Percentiles rank a stretch among this genome's conserved stretches.
phyloP scores from a whole-genome alignment of 116 monocot genomes.

The Thalassia testudinum region DNA sequence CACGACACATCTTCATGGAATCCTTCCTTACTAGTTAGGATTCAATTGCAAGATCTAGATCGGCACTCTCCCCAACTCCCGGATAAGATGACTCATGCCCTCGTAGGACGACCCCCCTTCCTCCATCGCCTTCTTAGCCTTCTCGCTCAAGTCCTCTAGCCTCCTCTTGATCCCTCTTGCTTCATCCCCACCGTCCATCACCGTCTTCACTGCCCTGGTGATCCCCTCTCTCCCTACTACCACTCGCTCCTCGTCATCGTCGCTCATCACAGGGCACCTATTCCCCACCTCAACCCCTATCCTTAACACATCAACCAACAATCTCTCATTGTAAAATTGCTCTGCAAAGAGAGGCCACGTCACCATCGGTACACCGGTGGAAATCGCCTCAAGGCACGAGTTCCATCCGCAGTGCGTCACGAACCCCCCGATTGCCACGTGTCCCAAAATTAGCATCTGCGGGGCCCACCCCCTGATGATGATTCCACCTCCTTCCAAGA shows the following conservation, averaged over 20 bases:
- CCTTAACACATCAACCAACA: constrained; percentile 7
- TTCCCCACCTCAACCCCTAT: neutral
- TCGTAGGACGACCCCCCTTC: constrained; percentile 10
- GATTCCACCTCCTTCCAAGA: neutral
- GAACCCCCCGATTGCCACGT: constrained; percentile 11
- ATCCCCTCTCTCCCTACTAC: neutral
- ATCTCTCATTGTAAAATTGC: constrained; percentile 10
- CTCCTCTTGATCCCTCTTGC: constrained; percentile 3
- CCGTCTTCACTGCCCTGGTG: neutral
- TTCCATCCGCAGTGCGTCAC: constrained; percentile 46
- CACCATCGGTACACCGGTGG: constrained; percentile 9
- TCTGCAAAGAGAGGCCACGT: constrained; percentile 12
- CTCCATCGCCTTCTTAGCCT: constrained; percentile 1
- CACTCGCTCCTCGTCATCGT: neutral
- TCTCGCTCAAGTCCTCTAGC: neutral
- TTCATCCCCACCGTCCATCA: neutral
- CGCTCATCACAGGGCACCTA: too few species aligned
- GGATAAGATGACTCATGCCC: neutral
- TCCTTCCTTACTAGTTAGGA: too few species aligned
- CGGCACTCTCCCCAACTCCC: neutral
- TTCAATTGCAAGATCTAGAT: too few species aligned
- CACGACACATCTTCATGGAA: too few species aligned
- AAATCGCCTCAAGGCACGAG: constrained; percentile 23
- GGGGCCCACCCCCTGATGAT: constrained; percentile 12
- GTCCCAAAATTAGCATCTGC: neutral